Percentiles rank a stretch among this genome's conserved stretches.
Conservation (phyloP, 169 alveolate genomes). For the Cryptosporidium tyzzeri region DNA sequence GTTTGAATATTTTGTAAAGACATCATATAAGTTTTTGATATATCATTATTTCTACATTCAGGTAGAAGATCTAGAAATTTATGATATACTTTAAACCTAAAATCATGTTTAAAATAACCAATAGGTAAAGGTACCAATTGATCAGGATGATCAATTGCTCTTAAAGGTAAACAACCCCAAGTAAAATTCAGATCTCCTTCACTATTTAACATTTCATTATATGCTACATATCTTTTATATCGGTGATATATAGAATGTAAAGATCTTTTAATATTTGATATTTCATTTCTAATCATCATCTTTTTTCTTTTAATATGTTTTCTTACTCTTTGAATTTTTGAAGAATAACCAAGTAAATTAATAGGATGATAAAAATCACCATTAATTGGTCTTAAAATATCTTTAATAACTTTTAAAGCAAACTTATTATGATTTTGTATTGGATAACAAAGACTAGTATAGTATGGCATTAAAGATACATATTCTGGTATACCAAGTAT, state of each 20-base stretch:
- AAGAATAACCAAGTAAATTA: constrained; percentile 20
- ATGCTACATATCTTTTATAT: background rate
- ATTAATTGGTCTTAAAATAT: constrained; percentile 20
- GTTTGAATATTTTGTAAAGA: constrained; percentile 10
- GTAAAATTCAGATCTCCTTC: constrained; percentile 82
- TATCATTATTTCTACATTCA: constrained; percentile 3
- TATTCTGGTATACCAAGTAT: constrained; percentile 44
- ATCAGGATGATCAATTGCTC: constrained; percentile 89
- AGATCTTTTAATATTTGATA: constrained; percentile 6
- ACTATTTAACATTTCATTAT: constrained; percentile 64
- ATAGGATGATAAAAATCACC: constrained; percentile 68
- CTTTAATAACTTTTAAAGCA: background rate
- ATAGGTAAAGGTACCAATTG: constrained; percentile 89
- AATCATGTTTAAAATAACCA: constrained; percentile 82
- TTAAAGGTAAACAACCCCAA: constrained; percentile 91
- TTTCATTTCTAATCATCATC: background rate
- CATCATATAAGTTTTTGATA: constrained; percentile 23
- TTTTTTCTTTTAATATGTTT: constrained; percentile 25
- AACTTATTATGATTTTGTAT: background rate
- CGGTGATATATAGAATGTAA: constrained; percentile 1
- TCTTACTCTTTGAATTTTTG: background rate
- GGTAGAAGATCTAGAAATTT: constrained; percentile 62
- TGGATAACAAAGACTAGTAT: constrained; percentile 53
- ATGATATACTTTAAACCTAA: constrained; percentile 58
- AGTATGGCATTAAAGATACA: constrained; percentile 38